Evolutionary conservation across 2,329 filamentous ascomycete genomes (phyloP).

Genomic region (Colletotrichum ledebouriae): DNA sequence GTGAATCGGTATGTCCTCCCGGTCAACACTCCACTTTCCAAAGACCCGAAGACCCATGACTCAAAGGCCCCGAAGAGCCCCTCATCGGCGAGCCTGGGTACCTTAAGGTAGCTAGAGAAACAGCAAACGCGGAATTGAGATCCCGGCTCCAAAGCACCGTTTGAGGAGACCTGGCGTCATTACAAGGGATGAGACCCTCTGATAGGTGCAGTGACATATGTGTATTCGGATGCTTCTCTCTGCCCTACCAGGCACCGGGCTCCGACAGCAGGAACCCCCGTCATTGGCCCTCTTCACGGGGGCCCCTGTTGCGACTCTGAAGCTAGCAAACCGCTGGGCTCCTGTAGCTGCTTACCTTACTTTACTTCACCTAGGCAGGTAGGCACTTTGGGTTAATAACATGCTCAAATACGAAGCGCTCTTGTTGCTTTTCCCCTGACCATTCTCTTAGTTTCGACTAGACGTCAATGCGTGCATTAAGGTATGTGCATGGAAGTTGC

Average conservation of each 20-base stretch:
- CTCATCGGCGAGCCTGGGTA: slow-evolving; percentile 8
- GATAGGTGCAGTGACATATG: slow-evolving; percentile 39
- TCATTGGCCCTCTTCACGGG: slow-evolving; percentile 31
- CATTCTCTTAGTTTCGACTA: slow-evolving; percentile 23
- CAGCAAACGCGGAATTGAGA: slow-evolving; percentile 30
- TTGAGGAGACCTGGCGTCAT: slow-evolving; percentile 40
- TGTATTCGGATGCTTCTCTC: slow-evolving; percentile 40
- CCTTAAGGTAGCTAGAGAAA: neutral
- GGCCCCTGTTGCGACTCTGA: slow-evolving; percentile 20
- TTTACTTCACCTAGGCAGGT: neutral
- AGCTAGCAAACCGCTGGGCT: slow-evolving; percentile 1
- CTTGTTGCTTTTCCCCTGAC: slow-evolving; percentile 35
- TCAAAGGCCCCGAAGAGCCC: neutral
- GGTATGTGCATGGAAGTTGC: slow-evolving; percentile 4
- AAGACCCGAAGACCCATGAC: neutral
- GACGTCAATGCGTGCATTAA: slow-evolving; percentile 34
- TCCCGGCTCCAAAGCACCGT: slow-evolving; percentile 33
- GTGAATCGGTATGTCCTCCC: slow-evolving; percentile 16
- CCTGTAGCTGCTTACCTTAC: neutral
- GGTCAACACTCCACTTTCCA: slow-evolving; percentile 22
- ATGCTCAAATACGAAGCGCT: slow-evolving; percentile 5
- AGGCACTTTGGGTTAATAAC: neutral
- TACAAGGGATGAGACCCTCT: slow-evolving; percentile 29
- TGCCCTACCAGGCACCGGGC: slow-evolving; percentile 42
- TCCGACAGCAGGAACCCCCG: slow-evolving; percentile 27